These are phyloP conservation scores for Claviceps humidiphila DNA, from an alignment of 2,329 filamentous ascomycete species.

Conservation along the genomic window DNA sequence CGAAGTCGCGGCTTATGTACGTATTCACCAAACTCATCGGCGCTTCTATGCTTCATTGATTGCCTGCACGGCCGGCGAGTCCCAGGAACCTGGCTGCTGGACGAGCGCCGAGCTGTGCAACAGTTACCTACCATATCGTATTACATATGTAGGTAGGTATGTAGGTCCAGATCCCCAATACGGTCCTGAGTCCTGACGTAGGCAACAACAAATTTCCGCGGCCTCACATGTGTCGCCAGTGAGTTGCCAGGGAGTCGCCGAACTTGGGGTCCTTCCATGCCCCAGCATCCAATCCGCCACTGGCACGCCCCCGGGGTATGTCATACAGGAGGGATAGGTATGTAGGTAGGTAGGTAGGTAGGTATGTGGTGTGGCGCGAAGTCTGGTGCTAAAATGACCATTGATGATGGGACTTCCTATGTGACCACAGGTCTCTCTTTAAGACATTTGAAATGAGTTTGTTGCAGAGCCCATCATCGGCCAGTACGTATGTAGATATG, in stretches of 20 bases:
- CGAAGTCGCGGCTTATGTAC: background rate
- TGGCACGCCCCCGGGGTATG: too few relatives aligned
- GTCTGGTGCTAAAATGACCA: background rate
- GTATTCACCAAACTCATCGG: background rate
- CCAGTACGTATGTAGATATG: too few relatives aligned
- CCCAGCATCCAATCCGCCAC: background rate
- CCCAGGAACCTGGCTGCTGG: constrained; percentile 5
- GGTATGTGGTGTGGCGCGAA: background rate
- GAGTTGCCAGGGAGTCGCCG: background rate
- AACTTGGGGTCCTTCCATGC: background rate
- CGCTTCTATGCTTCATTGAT: background rate
- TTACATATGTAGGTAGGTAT: too few relatives aligned
- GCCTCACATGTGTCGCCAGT: background rate
- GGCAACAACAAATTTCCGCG: background rate
- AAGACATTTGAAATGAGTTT: background rate
- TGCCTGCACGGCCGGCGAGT: background rate
- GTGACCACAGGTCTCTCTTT: background rate
- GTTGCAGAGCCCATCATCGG: background rate
- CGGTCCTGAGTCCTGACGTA: background rate
- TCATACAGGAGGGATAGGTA: too few relatives aligned
- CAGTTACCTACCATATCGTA: background rate
- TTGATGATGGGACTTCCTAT: background rate
- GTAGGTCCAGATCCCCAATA: too few relatives aligned
- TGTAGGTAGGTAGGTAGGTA: background rate
- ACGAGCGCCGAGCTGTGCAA: constrained; percentile 2